phyloP scores from a whole-genome alignment of 2,329 filamentous ascomycete genomes.

The Alternaria viburni region DNA sequence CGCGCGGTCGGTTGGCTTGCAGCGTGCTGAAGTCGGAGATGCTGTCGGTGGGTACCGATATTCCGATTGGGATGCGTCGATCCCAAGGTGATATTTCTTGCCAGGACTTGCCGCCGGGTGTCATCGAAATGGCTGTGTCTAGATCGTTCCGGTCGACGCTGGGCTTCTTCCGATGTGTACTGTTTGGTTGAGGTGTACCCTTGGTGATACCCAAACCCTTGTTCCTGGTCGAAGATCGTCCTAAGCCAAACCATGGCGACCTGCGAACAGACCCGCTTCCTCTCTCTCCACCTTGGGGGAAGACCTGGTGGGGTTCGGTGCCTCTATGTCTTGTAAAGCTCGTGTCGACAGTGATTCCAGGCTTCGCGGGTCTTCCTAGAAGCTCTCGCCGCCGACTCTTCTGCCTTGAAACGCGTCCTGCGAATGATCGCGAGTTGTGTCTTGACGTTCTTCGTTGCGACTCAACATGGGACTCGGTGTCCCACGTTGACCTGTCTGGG shows the following conservation, averaged over 20 bases:
- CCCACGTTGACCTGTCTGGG: constrained; percentile 17
- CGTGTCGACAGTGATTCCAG: constrained; percentile 72
- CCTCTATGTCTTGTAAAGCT: constrained; percentile 63
- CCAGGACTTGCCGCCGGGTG: constrained; percentile 39
- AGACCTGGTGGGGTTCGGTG: constrained; percentile 55
- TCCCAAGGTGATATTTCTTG: constrained; percentile 70
- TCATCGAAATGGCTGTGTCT: constrained; percentile 38
- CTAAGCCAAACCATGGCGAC: constrained; percentile 39
- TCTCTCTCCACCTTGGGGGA: constrained; percentile 42
- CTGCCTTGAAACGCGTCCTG: constrained; percentile 46
- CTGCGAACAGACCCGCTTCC: constrained; percentile 31
- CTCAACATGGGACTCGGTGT: constrained; percentile 35
- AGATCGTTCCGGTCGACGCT: constrained; percentile 30
- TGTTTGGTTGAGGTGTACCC: constrained; percentile 41
- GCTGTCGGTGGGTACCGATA: constrained; percentile 66
- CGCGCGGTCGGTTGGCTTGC: constrained; percentile 45
- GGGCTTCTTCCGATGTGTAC: constrained; percentile 17
- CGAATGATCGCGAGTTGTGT: constrained; percentile 41
- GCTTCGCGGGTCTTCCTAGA: constrained; percentile 62
- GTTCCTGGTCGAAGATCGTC: constrained; percentile 34
- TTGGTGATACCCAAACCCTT: constrained; percentile 46
- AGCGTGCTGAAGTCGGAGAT: constrained; percentile 50
- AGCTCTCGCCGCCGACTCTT: constrained; percentile 68
- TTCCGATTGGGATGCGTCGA: constrained; percentile 75
- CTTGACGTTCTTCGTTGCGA: constrained; percentile 37